These are phyloP conservation scores for Phialophora chinensis DNA, from an alignment of 2,329 filamentous ascomycete genomes.

Conservation along the genomic window DNA sequence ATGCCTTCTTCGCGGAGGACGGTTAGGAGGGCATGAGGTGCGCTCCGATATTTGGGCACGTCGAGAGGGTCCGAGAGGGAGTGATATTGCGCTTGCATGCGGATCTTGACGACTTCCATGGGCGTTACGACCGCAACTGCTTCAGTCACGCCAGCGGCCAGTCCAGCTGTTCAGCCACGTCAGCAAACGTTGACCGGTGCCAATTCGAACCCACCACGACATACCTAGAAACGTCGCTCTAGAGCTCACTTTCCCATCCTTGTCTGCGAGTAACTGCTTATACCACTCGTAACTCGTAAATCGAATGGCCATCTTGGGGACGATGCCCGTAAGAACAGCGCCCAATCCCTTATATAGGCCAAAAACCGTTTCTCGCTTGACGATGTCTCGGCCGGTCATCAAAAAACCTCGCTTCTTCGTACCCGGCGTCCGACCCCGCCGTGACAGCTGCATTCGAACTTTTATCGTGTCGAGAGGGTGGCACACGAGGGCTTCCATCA, in stretches of 20 bases:
- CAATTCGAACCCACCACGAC: neutral
- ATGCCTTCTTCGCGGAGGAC: conserved; percentile 90
- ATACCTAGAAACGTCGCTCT: conserved; percentile 73
- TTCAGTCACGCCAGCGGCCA: conserved; percentile 92
- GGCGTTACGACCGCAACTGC: conserved; percentile 95
- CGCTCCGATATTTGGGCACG: conserved; percentile 95
- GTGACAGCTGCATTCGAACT: conserved; percentile 98
- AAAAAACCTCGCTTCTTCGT: conserved; percentile 85
- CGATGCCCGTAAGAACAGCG: conserved; percentile 91
- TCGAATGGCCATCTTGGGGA: conserved; percentile 99
- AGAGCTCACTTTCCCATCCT: conserved; percentile 71
- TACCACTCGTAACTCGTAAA: conserved; percentile 98
- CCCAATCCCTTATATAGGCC: conserved; percentile 98
- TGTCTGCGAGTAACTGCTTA: conserved; percentile 78
- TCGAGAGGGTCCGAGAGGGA: conserved; percentile 96
- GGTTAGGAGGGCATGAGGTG: conserved; percentile 80
- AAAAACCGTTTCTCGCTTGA: conserved; percentile 86
- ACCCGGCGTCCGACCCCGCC: conserved; percentile 80
- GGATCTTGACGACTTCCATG: conserved; percentile 99
- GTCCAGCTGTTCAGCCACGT: conserved; percentile 67
- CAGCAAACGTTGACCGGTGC: neutral
- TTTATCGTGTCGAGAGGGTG: conserved; percentile 98
- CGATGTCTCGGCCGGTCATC: conserved; percentile 82
- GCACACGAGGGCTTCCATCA: conserved; percentile 98
- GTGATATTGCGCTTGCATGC: conserved; percentile 96